Percentiles rank a stretch among this genome's conserved stretches.
These are phyloP conservation scores for Aspergillus novoparasiticus DNA, from an alignment of 2,329 filamentous ascomycete species.

Conservation along the genomic window DNA sequence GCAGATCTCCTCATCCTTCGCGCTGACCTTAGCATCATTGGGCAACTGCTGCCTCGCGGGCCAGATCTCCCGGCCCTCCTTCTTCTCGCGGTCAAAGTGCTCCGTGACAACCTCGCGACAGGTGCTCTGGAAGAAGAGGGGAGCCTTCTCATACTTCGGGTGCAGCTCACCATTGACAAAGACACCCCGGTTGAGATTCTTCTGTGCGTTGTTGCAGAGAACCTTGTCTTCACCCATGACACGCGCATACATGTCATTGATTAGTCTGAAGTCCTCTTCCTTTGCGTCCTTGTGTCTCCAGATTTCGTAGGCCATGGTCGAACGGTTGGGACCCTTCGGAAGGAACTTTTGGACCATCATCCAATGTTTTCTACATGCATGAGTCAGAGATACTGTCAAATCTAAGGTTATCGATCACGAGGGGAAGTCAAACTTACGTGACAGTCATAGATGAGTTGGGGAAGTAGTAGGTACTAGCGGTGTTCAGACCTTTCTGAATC, in stretches of 20 bases:
- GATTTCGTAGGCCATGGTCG: constrained; percentile 63
- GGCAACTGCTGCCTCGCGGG: constrained; percentile 40
- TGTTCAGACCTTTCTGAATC: constrained; percentile 47
- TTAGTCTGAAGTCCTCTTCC: constrained; percentile 58
- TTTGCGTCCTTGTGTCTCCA: constrained; percentile 61
- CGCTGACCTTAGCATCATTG: constrained; percentile 17
- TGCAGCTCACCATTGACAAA: constrained; percentile 66
- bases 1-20: constrained; percentile 30
- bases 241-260: constrained; percentile 62
- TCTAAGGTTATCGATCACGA: constrained; percentile 20
- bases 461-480: constrained; percentile 30
- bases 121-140: constrained; percentile 57
- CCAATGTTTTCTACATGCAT: constrained; percentile 53
- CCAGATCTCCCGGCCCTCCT: constrained; percentile 53
- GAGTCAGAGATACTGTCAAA: neutral
- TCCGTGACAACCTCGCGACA: constrained; percentile 51
- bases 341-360: constrained; percentile 65
- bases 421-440: constrained; percentile 21
- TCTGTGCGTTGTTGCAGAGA: constrained; percentile 61
- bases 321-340: constrained; percentile 53
- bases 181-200: constrained; percentile 62
- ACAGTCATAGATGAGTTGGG: constrained; percentile 29
- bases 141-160: constrained; percentile 60
- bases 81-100: constrained; percentile 51
- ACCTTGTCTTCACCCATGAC: constrained; percentile 66